A percentile compares a stretch with the other conserved stretches of the same genome.
phyloP scores from a whole-genome alignment of 345 rosid genomes.

The Raphanus sativus region DNA sequence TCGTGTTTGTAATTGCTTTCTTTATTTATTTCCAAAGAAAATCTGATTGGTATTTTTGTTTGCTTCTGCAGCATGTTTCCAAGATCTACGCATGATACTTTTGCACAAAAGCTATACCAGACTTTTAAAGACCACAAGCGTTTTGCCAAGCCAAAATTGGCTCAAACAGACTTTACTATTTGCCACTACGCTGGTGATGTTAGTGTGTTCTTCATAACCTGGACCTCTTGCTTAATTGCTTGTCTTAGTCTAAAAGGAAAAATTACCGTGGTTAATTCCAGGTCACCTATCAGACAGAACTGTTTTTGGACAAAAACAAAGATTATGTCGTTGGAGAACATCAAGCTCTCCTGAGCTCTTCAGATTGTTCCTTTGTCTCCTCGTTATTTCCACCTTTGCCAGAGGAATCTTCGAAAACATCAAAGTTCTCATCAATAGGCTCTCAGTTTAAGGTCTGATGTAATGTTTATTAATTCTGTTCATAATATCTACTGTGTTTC shows the following conservation, averaged over 20 bases:
- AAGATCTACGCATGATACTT: constrained; percentile 94
- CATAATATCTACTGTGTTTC: constrained; percentile 23
- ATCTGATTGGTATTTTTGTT: constrained; percentile 23
- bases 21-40: constrained; percentile 17
- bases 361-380: constrained; percentile 78
- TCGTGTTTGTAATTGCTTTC: constrained; percentile 21
- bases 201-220: constrained; percentile 41
- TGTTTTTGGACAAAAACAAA: constrained; percentile 91
- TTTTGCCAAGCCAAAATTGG: constrained; percentile 88
- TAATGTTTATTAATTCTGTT: constrained; percentile 18
- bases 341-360: constrained; percentile 80
- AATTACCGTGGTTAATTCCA: constrained; percentile 34
- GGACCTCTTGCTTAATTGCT: neutral
- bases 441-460: constrained; percentile 84
- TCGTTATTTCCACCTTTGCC: constrained; percentile 77
- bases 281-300: constrained; percentile 98
- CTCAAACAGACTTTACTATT: constrained; percentile 90
- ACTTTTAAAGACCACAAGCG: constrained; percentile 88
- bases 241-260: constrained; percentile 8
- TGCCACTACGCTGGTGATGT: constrained; percentile 98
- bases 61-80: constrained; percentile 84
- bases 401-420: constrained; percentile 90
- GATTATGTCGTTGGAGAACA: constrained; percentile 96
- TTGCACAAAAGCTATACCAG: constrained; percentile 93
- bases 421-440: constrained; percentile 96